Conservation (phyloP, 1,284 basidiomycete species). For the Ustilago loliicola region DNA sequence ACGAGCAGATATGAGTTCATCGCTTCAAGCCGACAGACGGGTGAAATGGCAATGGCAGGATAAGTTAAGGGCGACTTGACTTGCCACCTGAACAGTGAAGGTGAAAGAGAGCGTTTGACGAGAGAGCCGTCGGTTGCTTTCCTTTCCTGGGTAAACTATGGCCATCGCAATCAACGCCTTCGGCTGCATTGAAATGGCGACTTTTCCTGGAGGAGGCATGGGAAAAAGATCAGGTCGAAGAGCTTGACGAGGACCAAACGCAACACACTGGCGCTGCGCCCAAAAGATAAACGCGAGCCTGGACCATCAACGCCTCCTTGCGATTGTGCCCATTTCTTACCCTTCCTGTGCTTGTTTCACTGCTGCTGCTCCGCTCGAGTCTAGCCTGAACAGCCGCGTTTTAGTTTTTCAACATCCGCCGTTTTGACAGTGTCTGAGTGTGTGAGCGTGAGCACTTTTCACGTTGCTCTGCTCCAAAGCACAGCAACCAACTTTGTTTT, state of each 20-base stretch:
- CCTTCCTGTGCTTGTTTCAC: not conserved
- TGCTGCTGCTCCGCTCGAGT: not conserved
- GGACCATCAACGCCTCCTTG: too few species aligned
- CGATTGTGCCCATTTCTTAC: too few species aligned
- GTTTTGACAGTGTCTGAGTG: not conserved
- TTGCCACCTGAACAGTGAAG: not conserved
- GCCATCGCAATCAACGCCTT: slow-evolving; percentile 7
- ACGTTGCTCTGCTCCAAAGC: not conserved
- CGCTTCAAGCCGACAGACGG: not conserved
- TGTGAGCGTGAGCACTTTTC: not conserved
- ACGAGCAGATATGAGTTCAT: not conserved
- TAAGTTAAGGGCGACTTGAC: too few species aligned
- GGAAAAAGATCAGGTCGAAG: not conserved
- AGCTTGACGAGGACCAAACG: not conserved
- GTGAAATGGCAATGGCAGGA: too few species aligned
- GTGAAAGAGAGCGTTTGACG: not conserved
- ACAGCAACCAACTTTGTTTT: not conserved
- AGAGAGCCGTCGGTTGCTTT: not conserved
- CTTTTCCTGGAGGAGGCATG: not conserved
- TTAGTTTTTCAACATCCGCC: not conserved
- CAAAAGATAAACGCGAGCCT: not conserved
- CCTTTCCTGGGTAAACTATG: not conserved
- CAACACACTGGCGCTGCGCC: not conserved
- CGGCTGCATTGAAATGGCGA: not conserved
- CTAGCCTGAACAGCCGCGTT: not conserved